Base-by-base conservation (phyloP, 331 rosid genomes). In the Malus hybrid region DNA sequence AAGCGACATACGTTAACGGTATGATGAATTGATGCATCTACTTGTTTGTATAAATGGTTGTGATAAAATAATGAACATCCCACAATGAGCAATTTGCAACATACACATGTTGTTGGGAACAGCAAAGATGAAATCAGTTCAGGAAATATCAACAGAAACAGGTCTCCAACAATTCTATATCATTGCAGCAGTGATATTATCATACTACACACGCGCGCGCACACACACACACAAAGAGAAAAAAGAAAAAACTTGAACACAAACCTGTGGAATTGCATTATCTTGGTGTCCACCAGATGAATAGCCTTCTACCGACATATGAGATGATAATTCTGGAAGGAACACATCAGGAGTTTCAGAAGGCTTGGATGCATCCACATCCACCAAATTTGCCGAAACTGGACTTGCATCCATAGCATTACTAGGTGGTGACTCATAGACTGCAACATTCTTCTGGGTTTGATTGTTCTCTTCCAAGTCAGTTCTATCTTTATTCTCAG, bases 211-310 rank as follows among this genome's bases (percentile, higher is more conserved):
- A 36, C 24, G 1, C 24, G 24, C 24, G 24, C 24, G 24, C 24
- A 1, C 46, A 2, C 13, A 28, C 29, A 28, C 2, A 28, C 29
- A 39, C 0, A 36, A 2, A 36, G 7, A 36, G 2, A 34, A 34
- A 69, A 75, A 50, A 20, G 2, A 29, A 52, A 70, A 72, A 72
- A 73, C 24, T 29, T 18, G 70, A 77, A 80, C 79, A 82, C 83
- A 77, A 80, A 92, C 97, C 99, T 92, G 90, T 70, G 76, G 83
- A 60, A 76, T 42, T 76, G 70, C 77, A 56, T 46, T 83, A 69
- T 86, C 84, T 63, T 56, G 78, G 70, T 69, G 86, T 66, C 73
- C 79, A 60, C 63, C 46, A 61, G 77, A 24, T 18, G 78, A 59
- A 71, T 71, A 19, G 10, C 74, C 83, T 59, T 77, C 79, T 34